These are phyloP conservation scores for Trichoderma oligosporum DNA, from an alignment of 2,329 filamentous ascomycete genomes.

Conservation along the genomic window DNA sequence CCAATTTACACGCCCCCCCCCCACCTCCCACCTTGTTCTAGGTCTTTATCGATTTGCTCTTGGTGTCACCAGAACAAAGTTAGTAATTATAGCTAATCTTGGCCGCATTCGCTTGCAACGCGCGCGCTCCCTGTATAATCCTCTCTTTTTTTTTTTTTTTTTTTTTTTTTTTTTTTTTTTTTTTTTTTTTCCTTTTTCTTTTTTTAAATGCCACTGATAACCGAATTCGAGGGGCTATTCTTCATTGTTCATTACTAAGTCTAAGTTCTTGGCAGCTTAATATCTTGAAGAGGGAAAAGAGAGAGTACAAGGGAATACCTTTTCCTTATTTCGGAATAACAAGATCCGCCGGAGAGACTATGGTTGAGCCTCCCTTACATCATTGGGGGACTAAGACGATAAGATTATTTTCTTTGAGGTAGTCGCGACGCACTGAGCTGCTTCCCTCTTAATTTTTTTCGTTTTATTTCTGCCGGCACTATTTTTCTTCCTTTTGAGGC, in stretches of 20 bases:
- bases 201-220: neutral
- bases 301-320: too few species aligned
- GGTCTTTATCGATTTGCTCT: conserved; percentile 13
- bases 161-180: neutral
- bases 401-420: neutral
- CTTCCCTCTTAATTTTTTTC: neutral
- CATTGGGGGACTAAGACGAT: neutral
- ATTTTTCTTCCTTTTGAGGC: neutral
- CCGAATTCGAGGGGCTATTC: neutral
- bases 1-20: too few species aligned
- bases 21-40: conserved; percentile 11
- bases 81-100: too few species aligned
- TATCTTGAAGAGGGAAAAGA: too few species aligned
- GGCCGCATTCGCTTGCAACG: too few species aligned
- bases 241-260: neutral
- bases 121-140: neutral
- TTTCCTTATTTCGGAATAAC: neutral
- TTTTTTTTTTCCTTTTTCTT: neutral
- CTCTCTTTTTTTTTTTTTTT: neutral
- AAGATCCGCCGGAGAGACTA: neutral
- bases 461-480: neutral
- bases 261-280: neutral
- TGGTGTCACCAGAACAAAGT: too few species aligned
- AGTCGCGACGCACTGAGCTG: neutral
- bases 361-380: conserved; percentile 8